Percentiles rank a stretch among this genome's conserved stretches.
phyloP scores from a whole-genome alignment of 2,329 filamentous ascomycete genomes.

The Aspergillus sp. region DNA sequence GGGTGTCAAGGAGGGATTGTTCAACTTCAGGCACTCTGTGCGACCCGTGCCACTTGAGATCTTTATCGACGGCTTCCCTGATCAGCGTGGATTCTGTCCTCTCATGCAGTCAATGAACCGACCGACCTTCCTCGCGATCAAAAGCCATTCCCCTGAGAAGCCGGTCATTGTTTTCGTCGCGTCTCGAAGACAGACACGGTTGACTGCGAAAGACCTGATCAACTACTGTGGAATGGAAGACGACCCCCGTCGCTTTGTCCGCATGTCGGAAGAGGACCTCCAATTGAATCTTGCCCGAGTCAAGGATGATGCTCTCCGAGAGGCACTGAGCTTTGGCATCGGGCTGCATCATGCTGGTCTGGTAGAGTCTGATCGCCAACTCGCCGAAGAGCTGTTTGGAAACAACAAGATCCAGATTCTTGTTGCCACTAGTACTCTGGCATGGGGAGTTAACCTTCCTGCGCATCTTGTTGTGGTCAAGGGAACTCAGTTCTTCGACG shows the following conservation, averaged over 20 bases:
- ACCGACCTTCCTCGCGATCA: constrained; percentile 91
- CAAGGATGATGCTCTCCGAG: constrained; percentile 84
- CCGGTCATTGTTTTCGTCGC: constrained; percentile 98
- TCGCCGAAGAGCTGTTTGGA: constrained; percentile 88
- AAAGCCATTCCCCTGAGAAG: constrained; percentile 90
- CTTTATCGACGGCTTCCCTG: constrained; percentile 94
- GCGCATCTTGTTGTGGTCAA: constrained; percentile 97
- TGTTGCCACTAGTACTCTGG: constrained; percentile 88
- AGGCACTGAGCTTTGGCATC: constrained; percentile 95
- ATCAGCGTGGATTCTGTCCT: constrained; percentile 89
- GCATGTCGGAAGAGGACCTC: constrained; percentile 90
- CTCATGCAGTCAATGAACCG: constrained; percentile 99
- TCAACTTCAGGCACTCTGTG: constrained; percentile 96
- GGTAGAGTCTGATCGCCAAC: constrained; percentile 83
- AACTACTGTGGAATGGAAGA: constrained; percentile 98
- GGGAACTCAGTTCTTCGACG: constrained; percentile 95
- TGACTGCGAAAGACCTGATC: constrained; percentile 93
- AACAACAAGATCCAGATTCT: constrained; percentile 98
- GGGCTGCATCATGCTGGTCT: constrained; percentile 95
- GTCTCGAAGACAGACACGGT: constrained; percentile 83
- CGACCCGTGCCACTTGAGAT: constrained; percentile 92
- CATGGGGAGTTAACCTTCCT: constrained; percentile 96
- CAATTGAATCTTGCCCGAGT: constrained; percentile 79
- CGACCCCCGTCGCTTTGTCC: constrained; percentile 83
- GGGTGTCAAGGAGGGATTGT: constrained; percentile 87